Base-by-base conservation (phyloP, 768 basidiomycete genomes). In the Leccinum longicurvipes region DNA sequence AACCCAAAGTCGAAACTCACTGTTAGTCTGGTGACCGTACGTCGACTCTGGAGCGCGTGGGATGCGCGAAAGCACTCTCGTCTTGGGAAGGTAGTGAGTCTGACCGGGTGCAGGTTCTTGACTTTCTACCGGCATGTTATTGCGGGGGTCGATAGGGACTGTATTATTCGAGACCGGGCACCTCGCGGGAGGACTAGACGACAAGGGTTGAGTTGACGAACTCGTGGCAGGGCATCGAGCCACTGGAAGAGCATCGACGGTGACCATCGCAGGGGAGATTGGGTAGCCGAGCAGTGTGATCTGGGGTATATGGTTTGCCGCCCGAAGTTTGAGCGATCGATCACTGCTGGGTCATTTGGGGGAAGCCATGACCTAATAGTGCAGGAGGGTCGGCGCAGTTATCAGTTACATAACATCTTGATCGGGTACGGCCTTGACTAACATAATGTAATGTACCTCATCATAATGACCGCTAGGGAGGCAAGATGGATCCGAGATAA, bases 91-190 rank as follows among this genome's bases (percentile, higher is more conserved):
- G 19, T 27, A 10, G n/a, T 10, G 28, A 29, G 6, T 39, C 42
- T 54, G 57, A 12, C 44, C 15, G 24, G 46, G 56, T 8, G 56
- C 50, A 4, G 36, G 31, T 24, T 47, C 34, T 41, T 59, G 57
- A 12, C 57, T 54, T 29, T 59, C 59, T 19, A 60, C 44, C 4
- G 59, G 57, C 57, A 59, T 54, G 15, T 60, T 60, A 21, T 59
- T 59, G 17, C 57, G 58, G 1, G 48, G 42, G 53, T 60, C 44
- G 34, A 50, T 50, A 5, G 32, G 21, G 12, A 7, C 6, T 32
- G 15, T 32, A 32, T 32, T 32, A 17, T 42, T 50, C 14, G 58
- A 53, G 28, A 59, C 42, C 27, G 48, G 58, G 28, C 48, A 50
- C 15, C 48, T 50, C 19, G 58, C 50, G 25, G 56, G 54, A 29